These are phyloP conservation scores for Fusarium acutatum DNA, from an alignment of 2,329 filamentous ascomycete species.

Conservation along the genomic window DNA sequence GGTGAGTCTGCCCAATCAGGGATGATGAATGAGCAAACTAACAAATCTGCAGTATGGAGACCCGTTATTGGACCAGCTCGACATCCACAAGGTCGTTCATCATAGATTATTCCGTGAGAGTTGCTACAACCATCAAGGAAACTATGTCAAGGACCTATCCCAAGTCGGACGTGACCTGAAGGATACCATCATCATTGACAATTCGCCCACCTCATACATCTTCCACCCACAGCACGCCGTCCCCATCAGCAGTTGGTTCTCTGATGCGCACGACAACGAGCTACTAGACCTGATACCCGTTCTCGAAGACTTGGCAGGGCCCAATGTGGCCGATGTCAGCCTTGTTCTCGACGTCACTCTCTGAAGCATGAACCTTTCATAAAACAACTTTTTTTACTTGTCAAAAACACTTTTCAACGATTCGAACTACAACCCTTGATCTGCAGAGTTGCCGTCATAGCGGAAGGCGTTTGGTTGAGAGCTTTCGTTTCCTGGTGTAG, in stretches of 20 bases:
- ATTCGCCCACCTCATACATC: constrained; percentile 98
- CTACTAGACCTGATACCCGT: constrained; percentile 96
- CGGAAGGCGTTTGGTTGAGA: constrained; percentile 64
- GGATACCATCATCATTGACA: constrained; percentile 99
- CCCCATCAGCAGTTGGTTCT: constrained; percentile 99
- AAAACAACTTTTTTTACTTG: constrained; percentile 43
- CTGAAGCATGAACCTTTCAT: constrained; percentile 54
- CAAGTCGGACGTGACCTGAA: constrained; percentile 95
- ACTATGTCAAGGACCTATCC: constrained; percentile 98
- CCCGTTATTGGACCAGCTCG: constrained; percentile 92
- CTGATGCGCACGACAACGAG: constrained; percentile 98
- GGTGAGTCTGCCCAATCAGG: constrained; percentile 59
- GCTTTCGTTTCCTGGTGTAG: constrained; percentile 58
- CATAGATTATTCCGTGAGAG: constrained; percentile 97
- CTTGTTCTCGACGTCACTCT: constrained; percentile 93
- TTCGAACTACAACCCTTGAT: constrained; percentile 46
- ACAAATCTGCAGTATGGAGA: constrained; percentile 79
- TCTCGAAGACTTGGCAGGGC: constrained; percentile 91
- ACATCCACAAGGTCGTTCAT: constrained; percentile 96
- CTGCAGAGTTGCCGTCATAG: constrained; percentile 58
- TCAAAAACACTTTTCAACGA: constrained; percentile 39
- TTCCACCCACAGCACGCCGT: constrained; percentile 99
- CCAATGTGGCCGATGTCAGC: constrained; percentile 93
- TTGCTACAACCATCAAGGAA: constrained; percentile 99
- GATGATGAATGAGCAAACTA: constrained; percentile 18